These are phyloP conservation scores for Dimargaris xerosporica DNA, from an alignment of 192 early-diverging fungal genomes.

Conservation along the genomic window DNA sequence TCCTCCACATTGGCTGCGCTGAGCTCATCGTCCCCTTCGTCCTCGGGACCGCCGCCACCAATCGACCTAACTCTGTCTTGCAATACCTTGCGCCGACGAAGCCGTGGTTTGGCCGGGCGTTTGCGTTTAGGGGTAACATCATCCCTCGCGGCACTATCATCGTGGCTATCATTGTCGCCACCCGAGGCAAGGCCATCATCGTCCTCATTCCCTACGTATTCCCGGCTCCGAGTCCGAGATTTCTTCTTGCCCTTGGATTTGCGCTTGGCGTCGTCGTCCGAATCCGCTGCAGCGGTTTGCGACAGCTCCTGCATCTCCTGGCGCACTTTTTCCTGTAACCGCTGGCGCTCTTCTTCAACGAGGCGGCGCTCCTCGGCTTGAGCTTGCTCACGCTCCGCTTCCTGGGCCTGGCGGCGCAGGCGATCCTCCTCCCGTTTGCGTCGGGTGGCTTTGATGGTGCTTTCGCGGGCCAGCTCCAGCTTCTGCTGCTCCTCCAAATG, in stretches of 20 bases:
- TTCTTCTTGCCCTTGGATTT: not conserved
- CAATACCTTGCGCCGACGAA: not conserved
- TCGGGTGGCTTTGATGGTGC: slow-evolving; percentile 31
- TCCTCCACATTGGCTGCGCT: not conserved
- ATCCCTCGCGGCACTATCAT: not conserved
- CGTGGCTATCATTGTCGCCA: not conserved
- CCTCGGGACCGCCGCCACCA: slow-evolving; percentile 6
- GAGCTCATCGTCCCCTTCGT: not conserved
- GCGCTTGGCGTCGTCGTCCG: slow-evolving; percentile 18
- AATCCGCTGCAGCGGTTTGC: slow-evolving; percentile 13
- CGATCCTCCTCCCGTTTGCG: slow-evolving; percentile 36
- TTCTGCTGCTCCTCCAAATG: slow-evolving; percentile 40
- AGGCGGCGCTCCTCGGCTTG: slow-evolving; percentile 30
- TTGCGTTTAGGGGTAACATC: slow-evolving; percentile 8
- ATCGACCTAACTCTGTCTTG: not conserved
- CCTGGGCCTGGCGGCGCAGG: slow-evolving; percentile 20
- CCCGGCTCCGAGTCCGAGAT: not conserved
- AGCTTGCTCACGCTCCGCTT: slow-evolving; percentile 19
- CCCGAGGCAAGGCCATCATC: not conserved
- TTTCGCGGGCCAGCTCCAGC: slow-evolving; percentile 37
- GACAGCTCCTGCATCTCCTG: slow-evolving; percentile 30
- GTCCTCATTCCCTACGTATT: not conserved
- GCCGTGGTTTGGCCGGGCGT: not conserved
- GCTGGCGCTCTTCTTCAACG: slow-evolving; percentile 27
- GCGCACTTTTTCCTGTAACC: slow-evolving; percentile 22